Base-by-base conservation (phyloP, 805 yeast species). In the Schizosaccharomyces lindneri region DNA sequence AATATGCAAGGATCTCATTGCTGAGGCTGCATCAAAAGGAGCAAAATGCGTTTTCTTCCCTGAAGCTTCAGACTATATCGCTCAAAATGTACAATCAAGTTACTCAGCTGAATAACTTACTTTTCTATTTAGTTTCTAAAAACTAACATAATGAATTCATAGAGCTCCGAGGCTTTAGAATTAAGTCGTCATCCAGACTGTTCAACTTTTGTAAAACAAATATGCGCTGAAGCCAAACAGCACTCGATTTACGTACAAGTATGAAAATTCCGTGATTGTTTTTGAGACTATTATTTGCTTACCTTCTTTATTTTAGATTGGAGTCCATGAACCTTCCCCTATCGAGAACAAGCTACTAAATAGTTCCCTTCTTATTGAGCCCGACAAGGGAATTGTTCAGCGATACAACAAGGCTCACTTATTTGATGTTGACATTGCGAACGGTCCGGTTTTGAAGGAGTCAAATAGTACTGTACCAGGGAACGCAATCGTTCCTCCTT, bases 51-150 rank as follows among this genome's bases (percentile, higher is more conserved):
- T 93, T 4, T 87, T 93, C 68, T 77, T 90, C 57, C 97, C 97
- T 1, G 98, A 90, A 70, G 97, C 97, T 0, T 78, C 93, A 4
- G 97, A 90, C 70, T 90, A 87, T 70, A 76, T 90, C 48, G 83
- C 95, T 4, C 75, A 80, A 61, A 80, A 80, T 67, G 60, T 57
- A 57, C 24, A 48, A 1, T 5, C 1, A 29, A 17, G 13, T 19
- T 31, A 5, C 48, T 11, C 2, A n/a, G 5, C n/a, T 9, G 13
- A 55, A 3, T n/a, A 3, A 19, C 2, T 15, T 55, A 4, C 4
- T 13, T 31, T 55, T 27, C 3, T n/a, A 55, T 48, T 13, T 48
- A n/a, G 4, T 43, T 43, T 19, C 27, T 13, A 7, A 55, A 15
- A 2, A 15, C 32, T 55, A 9, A 21, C 31, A 3, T 55, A 21